phyloP scores from a whole-genome alignment of 208 protist species.

The Trichomonas gallinae region DNA sequence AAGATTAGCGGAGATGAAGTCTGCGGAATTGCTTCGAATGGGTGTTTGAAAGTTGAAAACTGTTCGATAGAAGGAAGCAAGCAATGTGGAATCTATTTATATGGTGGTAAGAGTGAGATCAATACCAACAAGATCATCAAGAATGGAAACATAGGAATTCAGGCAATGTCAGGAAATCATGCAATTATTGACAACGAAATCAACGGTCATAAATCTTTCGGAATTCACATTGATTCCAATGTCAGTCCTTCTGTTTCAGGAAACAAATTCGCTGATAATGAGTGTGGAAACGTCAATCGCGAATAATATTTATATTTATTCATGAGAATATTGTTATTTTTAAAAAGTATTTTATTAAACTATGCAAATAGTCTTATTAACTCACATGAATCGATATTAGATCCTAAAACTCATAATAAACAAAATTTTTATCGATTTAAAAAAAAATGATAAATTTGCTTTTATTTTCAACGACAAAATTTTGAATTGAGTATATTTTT shows the following conservation, averaged over 20 bases:
- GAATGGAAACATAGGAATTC: not conserved
- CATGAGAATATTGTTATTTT: too few relatives aligned
- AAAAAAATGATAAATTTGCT: too few relatives aligned
- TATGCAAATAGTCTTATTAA: too few relatives aligned
- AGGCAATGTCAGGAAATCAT: not conserved
- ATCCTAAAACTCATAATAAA: too few relatives aligned
- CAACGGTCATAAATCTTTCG: not conserved
- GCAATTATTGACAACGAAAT: not conserved
- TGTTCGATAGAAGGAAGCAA: not conserved
- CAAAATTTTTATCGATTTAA: too few relatives aligned
- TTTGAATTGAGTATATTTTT: too few relatives aligned
- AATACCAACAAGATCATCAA: not conserved
- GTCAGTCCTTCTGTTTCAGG: not conserved
- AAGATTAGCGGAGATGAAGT: not conserved
- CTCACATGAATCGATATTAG: too few relatives aligned
- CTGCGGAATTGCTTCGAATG: not conserved
- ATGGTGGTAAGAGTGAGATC: not conserved
- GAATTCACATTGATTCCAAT: not conserved
- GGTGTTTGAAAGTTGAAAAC: not conserved
- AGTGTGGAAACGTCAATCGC: not conserved
- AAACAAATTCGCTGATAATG: not conserved
- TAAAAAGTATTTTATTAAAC: too few relatives aligned
- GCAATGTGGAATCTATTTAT: not conserved
- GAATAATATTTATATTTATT: not conserved
- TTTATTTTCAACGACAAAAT: too few relatives aligned